Percentiles rank a stretch among this genome's conserved stretches.
These are phyloP conservation scores for Tremellales sp. DNA, from an alignment of 1,284 basidiomycete genomes.

Conservation along the genomic window DNA sequence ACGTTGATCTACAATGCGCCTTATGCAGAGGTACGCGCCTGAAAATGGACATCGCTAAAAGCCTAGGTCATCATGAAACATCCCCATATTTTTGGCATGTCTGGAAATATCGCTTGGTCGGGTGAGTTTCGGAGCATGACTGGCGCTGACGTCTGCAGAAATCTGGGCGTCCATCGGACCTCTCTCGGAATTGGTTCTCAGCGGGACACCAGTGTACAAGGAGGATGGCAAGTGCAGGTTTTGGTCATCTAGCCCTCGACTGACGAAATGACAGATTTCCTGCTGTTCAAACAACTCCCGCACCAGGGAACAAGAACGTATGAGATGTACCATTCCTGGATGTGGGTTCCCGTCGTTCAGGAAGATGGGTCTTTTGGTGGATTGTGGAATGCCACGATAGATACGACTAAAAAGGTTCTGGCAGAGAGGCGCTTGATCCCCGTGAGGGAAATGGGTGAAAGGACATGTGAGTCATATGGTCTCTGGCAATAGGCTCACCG, in stretches of 20 bases:
- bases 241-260: slow-evolving; percentile 5
- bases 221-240: slow-evolving; percentile 35
- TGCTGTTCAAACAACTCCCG: slow-evolving; percentile 32
- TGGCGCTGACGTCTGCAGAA: slow-evolving; percentile 16
- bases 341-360: slow-evolving; percentile 42
- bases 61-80: slow-evolving; percentile 24
- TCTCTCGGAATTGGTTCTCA: slow-evolving; percentile 36
- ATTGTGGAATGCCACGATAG: slow-evolving; percentile 40
- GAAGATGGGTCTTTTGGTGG: slow-evolving; percentile 37
- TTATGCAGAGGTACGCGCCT: slow-evolving; percentile 28
- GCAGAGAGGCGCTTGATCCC: slow-evolving; percentile 28
- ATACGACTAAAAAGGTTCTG: slow-evolving; percentile 38
- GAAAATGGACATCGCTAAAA: slow-evolving; percentile 5
- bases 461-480: slow-evolving; percentile 28
- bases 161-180: slow-evolving; percentile 42
- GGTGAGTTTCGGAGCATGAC: slow-evolving; percentile 19
- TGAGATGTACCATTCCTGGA: slow-evolving; percentile 34
- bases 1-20: slow-evolving; percentile 45
- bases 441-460: slow-evolving; percentile 41
- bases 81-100: slow-evolving; percentile 41
- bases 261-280: slow-evolving; percentile 21
- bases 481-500: background rate
- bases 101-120: slow-evolving; percentile 37
- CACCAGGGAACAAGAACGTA: slow-evolving; percentile 25
- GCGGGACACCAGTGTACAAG: slow-evolving; percentile 37